Percentiles rank a stretch among this genome's conserved stretches.
These are phyloP conservation scores for Phyllosticta citrichinensis DNA, from an alignment of 2,329 filamentous ascomycete genomes.

Conservation along the genomic window DNA sequence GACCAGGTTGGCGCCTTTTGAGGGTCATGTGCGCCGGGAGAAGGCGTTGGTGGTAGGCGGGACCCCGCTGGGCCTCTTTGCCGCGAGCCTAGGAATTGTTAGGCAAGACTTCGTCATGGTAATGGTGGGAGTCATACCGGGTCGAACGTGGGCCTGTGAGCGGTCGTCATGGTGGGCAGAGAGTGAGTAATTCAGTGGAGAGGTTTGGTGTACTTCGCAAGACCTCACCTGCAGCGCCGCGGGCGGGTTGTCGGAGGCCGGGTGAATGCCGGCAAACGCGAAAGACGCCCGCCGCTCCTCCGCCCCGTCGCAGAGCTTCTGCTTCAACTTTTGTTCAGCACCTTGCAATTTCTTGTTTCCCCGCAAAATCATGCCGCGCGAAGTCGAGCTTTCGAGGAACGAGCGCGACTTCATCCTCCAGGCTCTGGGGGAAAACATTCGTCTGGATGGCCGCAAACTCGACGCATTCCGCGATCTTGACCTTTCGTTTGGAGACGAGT, in stretches of 20 bases:
- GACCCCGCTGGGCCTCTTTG: conserved; percentile 87
- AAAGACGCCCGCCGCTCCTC: neutral
- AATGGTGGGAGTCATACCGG: conserved; percentile 49
- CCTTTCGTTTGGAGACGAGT: conserved; percentile 79
- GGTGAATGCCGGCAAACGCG: neutral
- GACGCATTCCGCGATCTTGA: conserved; percentile 71
- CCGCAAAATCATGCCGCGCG: conserved; percentile 64
- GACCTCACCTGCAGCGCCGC: neutral
- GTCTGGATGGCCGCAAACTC: conserved; percentile 72
- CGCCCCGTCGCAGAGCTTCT: neutral
- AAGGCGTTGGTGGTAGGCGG: conserved; percentile 91
- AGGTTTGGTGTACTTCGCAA: neutral
- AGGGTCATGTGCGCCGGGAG: conserved; percentile 88
- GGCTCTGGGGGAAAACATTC: conserved; percentile 69
- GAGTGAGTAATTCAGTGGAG: neutral
- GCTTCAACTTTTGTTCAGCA: neutral
- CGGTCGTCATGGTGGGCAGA: conserved; percentile 37
- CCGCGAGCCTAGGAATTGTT: conserved; percentile 59
- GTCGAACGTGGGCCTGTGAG: conserved; percentile 87
- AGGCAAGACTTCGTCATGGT: conserved; percentile 12
- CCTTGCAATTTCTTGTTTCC: neutral
- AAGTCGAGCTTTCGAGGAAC: conserved; percentile 80
- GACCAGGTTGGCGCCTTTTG: conserved; percentile 79
- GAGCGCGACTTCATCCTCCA: conserved; percentile 79
- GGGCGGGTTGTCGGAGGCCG: neutral